Conservation (phyloP, 2,329 filamentous ascomycete species). For the Colletotrichum musae region DNA sequence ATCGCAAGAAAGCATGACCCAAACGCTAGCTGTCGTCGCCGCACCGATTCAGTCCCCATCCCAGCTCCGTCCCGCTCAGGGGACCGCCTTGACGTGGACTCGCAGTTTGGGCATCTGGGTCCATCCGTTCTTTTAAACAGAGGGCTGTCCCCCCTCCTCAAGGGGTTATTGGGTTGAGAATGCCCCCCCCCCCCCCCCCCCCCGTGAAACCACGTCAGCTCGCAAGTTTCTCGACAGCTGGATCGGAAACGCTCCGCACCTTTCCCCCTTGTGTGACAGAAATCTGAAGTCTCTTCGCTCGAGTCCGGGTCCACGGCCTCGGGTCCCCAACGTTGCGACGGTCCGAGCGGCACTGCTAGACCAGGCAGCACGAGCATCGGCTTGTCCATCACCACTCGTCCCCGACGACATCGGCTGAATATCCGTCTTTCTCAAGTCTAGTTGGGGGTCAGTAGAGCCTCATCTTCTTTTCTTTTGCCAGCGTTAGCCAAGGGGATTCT, state of each 20-base stretch:
- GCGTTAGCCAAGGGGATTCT: no score
- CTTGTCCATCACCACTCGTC: not conserved
- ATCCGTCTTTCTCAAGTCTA: no score
- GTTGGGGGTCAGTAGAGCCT: no score
- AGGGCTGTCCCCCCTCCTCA: slow-evolving; percentile 6
- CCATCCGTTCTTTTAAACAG: slow-evolving; percentile 20
- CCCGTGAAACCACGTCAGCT: not conserved
- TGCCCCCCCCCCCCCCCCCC: not conserved
- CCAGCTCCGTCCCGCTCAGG: slow-evolving; percentile 16
- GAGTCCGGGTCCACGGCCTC: slow-evolving; percentile 21
- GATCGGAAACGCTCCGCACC: not conserved
- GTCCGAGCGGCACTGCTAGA: slow-evolving; percentile 7
- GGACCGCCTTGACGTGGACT: not conserved
- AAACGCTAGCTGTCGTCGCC: slow-evolving; percentile 32
- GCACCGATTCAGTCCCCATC: slow-evolving; percentile 31
- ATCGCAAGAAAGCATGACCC: slow-evolving; percentile 18
- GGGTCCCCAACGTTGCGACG: slow-evolving; percentile 8
- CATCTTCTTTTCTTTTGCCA: no score
- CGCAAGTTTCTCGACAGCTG: not conserved
- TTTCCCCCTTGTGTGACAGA: slow-evolving; percentile 5
- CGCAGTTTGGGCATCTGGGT: slow-evolving; percentile 10
- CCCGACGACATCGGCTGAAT: no score
- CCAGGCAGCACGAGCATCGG: not conserved
- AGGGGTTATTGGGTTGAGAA: not conserved
- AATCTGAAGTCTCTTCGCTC: not conserved